Percentiles rank a stretch among this genome's conserved stretches.
These are phyloP conservation scores for Tolypocladium album DNA, from an alignment of 2,329 filamentous ascomycete species.

Conservation along the genomic window DNA sequence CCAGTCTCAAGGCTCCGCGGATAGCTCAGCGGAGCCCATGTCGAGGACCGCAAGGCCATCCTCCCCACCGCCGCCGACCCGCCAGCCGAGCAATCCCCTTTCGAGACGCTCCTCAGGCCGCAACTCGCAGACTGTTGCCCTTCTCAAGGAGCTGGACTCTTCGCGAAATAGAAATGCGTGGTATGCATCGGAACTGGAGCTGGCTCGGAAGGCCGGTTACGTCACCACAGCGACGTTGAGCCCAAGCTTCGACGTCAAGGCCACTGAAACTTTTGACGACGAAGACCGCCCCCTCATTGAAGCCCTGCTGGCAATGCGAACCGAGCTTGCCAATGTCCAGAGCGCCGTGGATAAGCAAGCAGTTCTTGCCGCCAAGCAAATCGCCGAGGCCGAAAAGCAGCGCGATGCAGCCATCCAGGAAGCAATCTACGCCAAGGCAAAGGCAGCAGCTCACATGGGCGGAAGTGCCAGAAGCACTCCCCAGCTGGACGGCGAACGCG, in stretches of 20 bases:
- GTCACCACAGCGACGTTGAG: constrained; percentile 58
- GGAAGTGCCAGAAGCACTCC: constrained; percentile 53
- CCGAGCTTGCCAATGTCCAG: constrained; percentile 83
- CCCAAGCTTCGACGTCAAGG: constrained; percentile 65
- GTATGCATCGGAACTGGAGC: constrained; percentile 89
- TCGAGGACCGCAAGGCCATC: constrained; percentile 36
- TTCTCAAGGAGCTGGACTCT: constrained; percentile 79
- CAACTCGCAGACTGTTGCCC: constrained; percentile 57
- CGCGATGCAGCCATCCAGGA: constrained; percentile 90
- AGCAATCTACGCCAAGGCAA: constrained; percentile 90
- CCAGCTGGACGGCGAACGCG: constrained; percentile 47
- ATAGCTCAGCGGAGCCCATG: constrained; percentile 52
- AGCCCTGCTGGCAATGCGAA: constrained; percentile 81
- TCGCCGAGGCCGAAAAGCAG: constrained; percentile 91
- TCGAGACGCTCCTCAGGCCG: constrained; percentile 48
- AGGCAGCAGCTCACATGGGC: constrained; percentile 65
- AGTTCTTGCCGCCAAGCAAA: constrained; percentile 71
- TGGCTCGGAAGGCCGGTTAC: constrained; percentile 87
- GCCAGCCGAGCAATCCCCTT: constrained; percentile 48
- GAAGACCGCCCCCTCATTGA: constrained; percentile 89
- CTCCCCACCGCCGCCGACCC: constrained; percentile 47
- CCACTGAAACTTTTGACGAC: constrained; percentile 73
- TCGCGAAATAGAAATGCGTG: constrained; percentile 84
- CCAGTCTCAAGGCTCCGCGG: constrained; percentile 54
- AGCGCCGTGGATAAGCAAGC: constrained; percentile 82